Conservation (phyloP, 345 rosid genomes). For the Salix purpurea region DNA sequence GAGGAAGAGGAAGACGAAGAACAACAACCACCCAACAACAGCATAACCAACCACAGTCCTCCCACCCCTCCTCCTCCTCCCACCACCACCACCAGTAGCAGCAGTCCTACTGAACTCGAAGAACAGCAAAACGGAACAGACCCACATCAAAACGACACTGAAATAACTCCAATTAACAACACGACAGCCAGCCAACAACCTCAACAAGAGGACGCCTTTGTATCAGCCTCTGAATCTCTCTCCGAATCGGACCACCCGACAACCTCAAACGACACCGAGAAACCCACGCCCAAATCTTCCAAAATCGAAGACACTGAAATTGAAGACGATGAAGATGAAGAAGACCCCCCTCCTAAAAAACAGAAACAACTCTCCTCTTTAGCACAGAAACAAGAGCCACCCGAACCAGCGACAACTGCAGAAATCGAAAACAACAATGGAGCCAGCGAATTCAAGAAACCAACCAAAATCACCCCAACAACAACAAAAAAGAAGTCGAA, state of each 20-base stretch:
- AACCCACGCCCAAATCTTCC: constrained; percentile 31
- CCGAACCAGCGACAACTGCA: neutral
- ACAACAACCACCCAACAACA: neutral
- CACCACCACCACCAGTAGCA: neutral
- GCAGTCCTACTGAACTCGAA: neutral
- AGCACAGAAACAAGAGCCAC: constrained; percentile 11
- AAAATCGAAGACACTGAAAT: constrained; percentile 41
- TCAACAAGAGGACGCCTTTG: constrained; percentile 18
- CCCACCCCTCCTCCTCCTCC: neutral
- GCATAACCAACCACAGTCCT: neutral
- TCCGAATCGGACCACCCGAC: constrained; percentile 64
- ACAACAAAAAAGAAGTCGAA: constrained; percentile 59
- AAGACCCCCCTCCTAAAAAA: constrained; percentile 55
- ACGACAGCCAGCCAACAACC: neutral
- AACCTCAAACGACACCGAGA: constrained; percentile 68
- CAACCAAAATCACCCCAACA: constrained; percentile 11
- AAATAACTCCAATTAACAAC: neutral
- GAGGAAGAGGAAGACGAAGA: constrained; percentile 30
- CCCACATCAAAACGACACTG: constrained; percentile 9
- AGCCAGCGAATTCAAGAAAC: constrained; percentile 2
- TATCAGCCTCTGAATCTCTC: constrained; percentile 42
- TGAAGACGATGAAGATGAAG: constrained; percentile 45
- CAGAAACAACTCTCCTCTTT: constrained; percentile 55
- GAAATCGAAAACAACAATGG: constrained; percentile 8
- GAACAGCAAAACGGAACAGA: constrained; percentile 15